Evolutionary conservation across 495 filamentous ascomycete genomes (phyloP), one percentile per base, ranked within the genome.

Genomic region (Penicillium samsonianum): DNA sequence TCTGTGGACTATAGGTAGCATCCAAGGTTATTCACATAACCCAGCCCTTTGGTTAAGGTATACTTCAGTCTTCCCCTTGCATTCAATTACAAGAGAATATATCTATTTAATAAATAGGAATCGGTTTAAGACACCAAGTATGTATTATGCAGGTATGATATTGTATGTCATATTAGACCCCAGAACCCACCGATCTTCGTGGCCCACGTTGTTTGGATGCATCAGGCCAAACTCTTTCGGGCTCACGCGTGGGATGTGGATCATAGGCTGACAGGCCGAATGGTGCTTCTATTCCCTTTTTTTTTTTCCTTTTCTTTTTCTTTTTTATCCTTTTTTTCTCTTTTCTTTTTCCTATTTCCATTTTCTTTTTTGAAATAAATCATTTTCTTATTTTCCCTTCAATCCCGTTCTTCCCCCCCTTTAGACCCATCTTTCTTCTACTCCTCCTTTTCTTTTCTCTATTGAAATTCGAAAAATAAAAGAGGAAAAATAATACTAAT

Each of bases 161-260:
- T 33, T 12, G 30, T 20, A 43, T 22, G 10, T 22, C 35, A 53
- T 53, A 53, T 26, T 16, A 50, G 46, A 49, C 47, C 47, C 35
- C 33, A 38, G 59, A 62, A 62, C 46, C 60, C 60, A 62, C 65
- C 65, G 65, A 67, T 64, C 63, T 61, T 69, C 62, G 64, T 72
- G 67, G 71, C 73, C 73, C 73, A 76, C 73, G 73, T 76, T 76
- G 67, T 71, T 67, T 68, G 66, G 68, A 55, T 76, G 73, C 73
- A 73, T 70, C 67, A 68, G 67, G 70, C 73, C 70, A 74, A 73
- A 76, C 73, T 65, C 65, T 69, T 72, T 67, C 55, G 65, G 53
- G 23, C 58, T 70, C 67, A 67, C 73, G 73, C 73, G 73, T 76
- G 73, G 70, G 63, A 61, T 57, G 72, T 74, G 73, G 73, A 67